Percentiles rank a stretch among this genome's conserved stretches.
Conservation (phyloP, 495 filamentous ascomycete species). For the Podospora pseudoanserina region DNA sequence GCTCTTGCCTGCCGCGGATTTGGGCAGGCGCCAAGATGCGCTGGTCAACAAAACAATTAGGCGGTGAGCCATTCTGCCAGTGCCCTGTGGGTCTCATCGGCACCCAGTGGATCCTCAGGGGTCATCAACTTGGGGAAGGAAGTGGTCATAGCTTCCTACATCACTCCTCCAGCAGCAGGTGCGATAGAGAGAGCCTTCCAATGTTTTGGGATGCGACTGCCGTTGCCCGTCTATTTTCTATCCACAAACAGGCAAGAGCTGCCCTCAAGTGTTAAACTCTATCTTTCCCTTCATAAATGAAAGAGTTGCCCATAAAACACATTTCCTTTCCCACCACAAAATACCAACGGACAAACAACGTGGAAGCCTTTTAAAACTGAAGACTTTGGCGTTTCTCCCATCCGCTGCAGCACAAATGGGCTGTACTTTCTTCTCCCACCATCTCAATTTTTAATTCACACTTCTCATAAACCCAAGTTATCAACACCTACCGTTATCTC, state of each 20-base stretch:
- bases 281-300: too few relatives aligned
- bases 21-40: conserved; percentile 25
- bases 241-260: not conserved
- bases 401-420: not conserved
- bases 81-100: not conserved
- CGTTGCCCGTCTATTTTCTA: not conserved
- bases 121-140: not conserved
- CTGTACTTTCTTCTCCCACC: not conserved
- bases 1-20: conserved; percentile 8
- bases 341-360: too few relatives aligned
- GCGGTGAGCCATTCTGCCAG: conserved; percentile 35
- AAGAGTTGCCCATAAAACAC: too few relatives aligned
- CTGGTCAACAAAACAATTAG: conserved; percentile 33
- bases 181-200: not conserved
- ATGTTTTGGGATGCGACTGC: not conserved
- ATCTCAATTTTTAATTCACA: not conserved
- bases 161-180: not conserved
- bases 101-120: not conserved
- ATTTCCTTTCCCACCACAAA: too few relatives aligned
- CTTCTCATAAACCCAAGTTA: not conserved
- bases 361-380: too few relatives aligned
- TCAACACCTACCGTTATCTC: not conserved
- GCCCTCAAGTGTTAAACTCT: not conserved
- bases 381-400: not conserved
- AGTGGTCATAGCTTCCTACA: conserved; percentile 11